Evolutionary conservation across 2,329 filamentous ascomycete species (phyloP).

Genomic region (Periconia sp.): DNA sequence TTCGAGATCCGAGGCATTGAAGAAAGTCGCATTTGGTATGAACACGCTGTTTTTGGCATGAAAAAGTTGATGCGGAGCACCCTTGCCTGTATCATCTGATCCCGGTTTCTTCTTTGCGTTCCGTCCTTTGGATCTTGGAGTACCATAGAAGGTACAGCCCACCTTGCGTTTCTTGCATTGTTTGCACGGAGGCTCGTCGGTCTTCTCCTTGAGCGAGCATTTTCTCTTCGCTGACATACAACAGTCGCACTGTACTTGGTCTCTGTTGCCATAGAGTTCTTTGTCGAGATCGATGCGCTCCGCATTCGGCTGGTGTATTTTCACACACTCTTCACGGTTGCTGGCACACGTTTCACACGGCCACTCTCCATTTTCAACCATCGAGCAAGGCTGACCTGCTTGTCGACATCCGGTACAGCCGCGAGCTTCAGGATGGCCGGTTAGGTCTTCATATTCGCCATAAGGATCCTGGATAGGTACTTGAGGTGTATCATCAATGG

Average conservation of each 20-base stretch:
- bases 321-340: background rate
- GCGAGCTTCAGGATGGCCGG: slow-evolving; percentile 34
- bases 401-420: slow-evolving; percentile 39
- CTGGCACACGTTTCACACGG: slow-evolving; percentile 14
- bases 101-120: background rate
- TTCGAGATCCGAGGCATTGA: background rate
- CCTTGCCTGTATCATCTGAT: slow-evolving; percentile 1
- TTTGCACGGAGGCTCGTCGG: slow-evolving; percentile 34
- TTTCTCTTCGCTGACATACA: slow-evolving; percentile 30
- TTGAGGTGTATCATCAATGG: slow-evolving; percentile 9
- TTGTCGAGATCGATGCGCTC: slow-evolving; percentile 21
- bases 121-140: too few relatives aligned
- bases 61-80: background rate
- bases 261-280: slow-evolving; percentile 20
- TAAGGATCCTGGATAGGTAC: slow-evolving; percentile 18
- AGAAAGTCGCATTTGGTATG: background rate
- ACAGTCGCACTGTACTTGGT: slow-evolving; percentile 23
- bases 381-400: slow-evolving; percentile 22
- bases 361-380: slow-evolving; percentile 30
- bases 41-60: background rate
- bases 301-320: background rate
- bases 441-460: slow-evolving; percentile 26
- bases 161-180: slow-evolving; percentile 26
- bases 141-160: slow-evolving; percentile 30
- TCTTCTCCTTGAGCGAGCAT: slow-evolving; percentile 35